Base-by-base conservation (phyloP, 2,329 filamentous ascomycete species). In the Epichloe sylvatica region DNA sequence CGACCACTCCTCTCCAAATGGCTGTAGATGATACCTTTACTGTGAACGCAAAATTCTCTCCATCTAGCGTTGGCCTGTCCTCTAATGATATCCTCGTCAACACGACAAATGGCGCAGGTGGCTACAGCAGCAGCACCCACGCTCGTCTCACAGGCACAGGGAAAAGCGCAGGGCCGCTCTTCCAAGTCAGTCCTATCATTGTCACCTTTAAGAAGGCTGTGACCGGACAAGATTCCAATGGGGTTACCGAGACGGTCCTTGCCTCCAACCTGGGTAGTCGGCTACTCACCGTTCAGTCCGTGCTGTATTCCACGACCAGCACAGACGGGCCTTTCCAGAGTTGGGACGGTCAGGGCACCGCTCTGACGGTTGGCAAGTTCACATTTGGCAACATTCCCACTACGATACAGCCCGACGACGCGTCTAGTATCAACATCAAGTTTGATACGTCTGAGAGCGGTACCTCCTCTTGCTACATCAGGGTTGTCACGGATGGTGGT, bases 121-220 rank as follows among this genome's bases (percentile, higher is more conserved):
- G 73, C 2, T 80, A 72, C 54, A 70, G 74, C 25, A 64, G 62
- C 6, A 68, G 60, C 43, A 73, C 72, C 0, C 67, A 71, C 2
- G 62, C 77, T 34, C 65, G 69, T 0, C 59, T 80, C 8, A 67
- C 65, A 0, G 77, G 76, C 13, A 72, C 68, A 0, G 74, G 73
- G 0, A 61, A 70, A 39, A 78, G 75, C 23, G 55, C 63, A 0
- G 63, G 57, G 1, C 65, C 75, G 0, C 58, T 79, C 2, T 59
- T 80, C 1, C 60, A 64, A 0, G 57, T 80, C 15, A 69, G 65
- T 3, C 76, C 77, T 0, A 66, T 68, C 8, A 66, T 66, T 0
- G 54, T 80, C 4, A 68, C 70, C 0, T 80, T 80, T 54, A 64
- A 67, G 3, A 68, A 71, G 9, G 64, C 76, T 3, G 68, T 80